A percentile compares a stretch with the other conserved stretches of the same genome.
phyloP scores from a whole-genome alignment of 2,329 filamentous ascomycete species.

The Diaporthe sp. region DNA sequence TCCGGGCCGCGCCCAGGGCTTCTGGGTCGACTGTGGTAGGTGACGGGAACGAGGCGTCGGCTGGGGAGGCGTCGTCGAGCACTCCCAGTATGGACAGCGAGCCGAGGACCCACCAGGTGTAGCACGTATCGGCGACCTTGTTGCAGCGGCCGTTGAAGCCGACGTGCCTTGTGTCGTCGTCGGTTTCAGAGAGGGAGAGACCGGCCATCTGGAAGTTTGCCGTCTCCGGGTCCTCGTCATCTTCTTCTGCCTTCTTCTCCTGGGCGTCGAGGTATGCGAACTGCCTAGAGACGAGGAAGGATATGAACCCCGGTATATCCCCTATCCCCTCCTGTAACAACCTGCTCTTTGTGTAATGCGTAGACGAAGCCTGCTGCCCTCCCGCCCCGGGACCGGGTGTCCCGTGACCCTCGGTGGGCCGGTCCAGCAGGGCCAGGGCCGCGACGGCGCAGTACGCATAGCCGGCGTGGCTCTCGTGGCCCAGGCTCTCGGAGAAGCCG shows the following conservation, averaged over 20 bases:
- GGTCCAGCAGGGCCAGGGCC: conserved; percentile 81
- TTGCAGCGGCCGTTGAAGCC: conserved; percentile 94
- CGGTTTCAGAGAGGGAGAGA: conserved; percentile 50
- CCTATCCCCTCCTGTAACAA: conserved; percentile 57
- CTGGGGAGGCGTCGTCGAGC: conserved; percentile 58
- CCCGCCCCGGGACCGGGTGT: not conserved
- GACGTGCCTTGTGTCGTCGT: conserved; percentile 55
- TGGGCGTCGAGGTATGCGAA: conserved; percentile 66
- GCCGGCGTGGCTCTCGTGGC: conserved; percentile 89
- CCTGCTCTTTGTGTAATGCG: conserved; percentile 45
- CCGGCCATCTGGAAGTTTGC: conserved; percentile 53
- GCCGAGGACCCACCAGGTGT: conserved; percentile 90
- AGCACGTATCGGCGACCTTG: conserved; percentile 95
- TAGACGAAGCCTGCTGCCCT: not conserved
- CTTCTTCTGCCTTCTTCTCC: conserved; percentile 58
- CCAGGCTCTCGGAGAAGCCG: conserved; percentile 83
- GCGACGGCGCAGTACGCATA: conserved; percentile 92
- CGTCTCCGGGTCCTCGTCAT: conserved; percentile 46
- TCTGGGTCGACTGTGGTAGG: conserved; percentile 63
- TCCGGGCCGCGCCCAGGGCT: conserved; percentile 72
- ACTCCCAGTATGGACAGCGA: conserved; percentile 62
- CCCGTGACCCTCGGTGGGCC: conserved; percentile 59
- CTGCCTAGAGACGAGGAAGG: conserved; percentile 72
- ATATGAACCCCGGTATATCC: conserved; percentile 53
- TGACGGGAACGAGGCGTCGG: not conserved